A percentile compares a stretch with the other conserved stretches of the same genome.
These are phyloP conservation scores for Clarkia xantiana DNA, from an alignment of 345 rosid genomes.

Conservation along the genomic window DNA sequence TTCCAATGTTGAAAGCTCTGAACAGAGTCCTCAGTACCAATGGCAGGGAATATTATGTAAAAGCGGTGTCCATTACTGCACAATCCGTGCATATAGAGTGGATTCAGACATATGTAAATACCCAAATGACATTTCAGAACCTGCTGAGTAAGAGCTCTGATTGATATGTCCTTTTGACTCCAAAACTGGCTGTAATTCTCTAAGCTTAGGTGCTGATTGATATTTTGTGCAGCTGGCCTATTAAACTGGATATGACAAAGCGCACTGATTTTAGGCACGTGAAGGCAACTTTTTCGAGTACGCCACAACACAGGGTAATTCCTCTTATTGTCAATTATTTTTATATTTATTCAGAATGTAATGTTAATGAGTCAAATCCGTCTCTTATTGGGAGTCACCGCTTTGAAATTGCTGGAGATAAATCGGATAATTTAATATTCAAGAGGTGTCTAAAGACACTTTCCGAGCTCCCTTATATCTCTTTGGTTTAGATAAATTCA, in stretches of 20 bases:
- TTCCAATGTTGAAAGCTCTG: slow-evolving; percentile 28
- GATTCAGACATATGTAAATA: slow-evolving; percentile 73
- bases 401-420: too few relatives aligned
- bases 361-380: too few relatives aligned
- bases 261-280: slow-evolving; percentile 83
- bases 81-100: slow-evolving; percentile 54
- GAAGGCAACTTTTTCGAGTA: slow-evolving; percentile 53
- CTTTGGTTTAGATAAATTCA: too few relatives aligned
- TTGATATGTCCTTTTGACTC: neutral
- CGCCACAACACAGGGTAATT: slow-evolving; percentile 74
- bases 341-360: neutral
- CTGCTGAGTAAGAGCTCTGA: slow-evolving; percentile 51
- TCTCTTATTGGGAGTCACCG: too few relatives aligned
- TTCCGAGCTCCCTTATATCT: too few relatives aligned
- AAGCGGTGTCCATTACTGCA: slow-evolving; percentile 88
- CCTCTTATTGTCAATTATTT: neutral
- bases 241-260: slow-evolving; percentile 79
- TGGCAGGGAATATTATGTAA: slow-evolving; percentile 87
- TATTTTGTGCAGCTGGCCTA: slow-evolving; percentile 76
- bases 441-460: too few relatives aligned
- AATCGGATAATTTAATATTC: too few relatives aligned
- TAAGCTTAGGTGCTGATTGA: neutral
- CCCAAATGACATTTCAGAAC: slow-evolving; percentile 54
- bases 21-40: slow-evolving; percentile 26
- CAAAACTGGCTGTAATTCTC: slow-evolving; percentile 1